Base-by-base conservation (phyloP, 2,329 filamentous ascomycete genomes). In the Arachnomyces sp. region DNA sequence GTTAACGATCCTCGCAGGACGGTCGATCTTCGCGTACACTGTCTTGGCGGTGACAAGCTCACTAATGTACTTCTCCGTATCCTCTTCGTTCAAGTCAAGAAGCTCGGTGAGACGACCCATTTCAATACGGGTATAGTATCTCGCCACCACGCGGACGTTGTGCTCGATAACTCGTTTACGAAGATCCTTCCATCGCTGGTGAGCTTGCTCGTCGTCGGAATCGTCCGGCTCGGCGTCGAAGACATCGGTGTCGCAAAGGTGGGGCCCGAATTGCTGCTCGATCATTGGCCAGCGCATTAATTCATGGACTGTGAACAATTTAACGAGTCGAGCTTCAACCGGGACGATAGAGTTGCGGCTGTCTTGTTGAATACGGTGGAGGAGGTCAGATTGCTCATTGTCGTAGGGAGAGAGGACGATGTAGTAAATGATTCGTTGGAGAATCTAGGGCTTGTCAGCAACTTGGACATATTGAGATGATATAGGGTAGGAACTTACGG, bases 101-200 rank as follows among this genome's bases (percentile, higher is more conserved):
- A 98, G 77, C 63, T 92, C 77, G 6, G 88, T 94, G 46, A 98
- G 73, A 28, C 92, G 85, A 49, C 81, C 79, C 76, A 95, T 92
- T 62, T 87, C 82, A 59, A 98, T 94, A 53, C 92, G 86, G 15
- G 92, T 98, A 71, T 98, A 98, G 74, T 98, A 98, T 67, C 94
- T 94, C 54, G 92, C 92, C 29, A 98, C 79, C 2, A 98, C 92
- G 38, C 92, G 86, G 39, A 98, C 90, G 52, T 98, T 98, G 71
- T 98, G 92, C 71, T 98, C 92, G 55, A 98, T 98, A 46, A 98
- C 92, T 39, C 92, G 88, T 76, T 96, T 96, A 57, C 92, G 85
- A 49, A 98, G 72, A 60, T 95, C 92, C 59, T 92, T 77, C 88
- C 90, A 98, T 61, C 92, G 78, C 64, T 82, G 78, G 64, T 84